Conservation (phyloP, 1,284 basidiomycete species). For the Trichosporon sp. region DNA sequence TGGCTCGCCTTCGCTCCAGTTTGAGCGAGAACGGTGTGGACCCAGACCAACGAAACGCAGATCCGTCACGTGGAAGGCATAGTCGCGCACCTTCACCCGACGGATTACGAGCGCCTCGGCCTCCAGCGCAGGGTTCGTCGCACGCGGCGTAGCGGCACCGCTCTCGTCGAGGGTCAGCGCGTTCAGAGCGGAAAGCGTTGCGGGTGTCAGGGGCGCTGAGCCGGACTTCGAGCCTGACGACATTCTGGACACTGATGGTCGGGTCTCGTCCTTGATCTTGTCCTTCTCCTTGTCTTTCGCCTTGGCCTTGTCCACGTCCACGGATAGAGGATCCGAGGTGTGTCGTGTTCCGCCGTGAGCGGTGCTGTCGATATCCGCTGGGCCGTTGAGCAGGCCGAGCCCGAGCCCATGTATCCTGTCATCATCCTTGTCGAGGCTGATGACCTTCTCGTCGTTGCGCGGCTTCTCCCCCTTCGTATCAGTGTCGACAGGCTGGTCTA, state of each 20-base stretch:
- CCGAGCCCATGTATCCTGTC: background rate
- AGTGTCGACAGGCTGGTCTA: background rate
- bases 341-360: background rate
- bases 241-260: no score
- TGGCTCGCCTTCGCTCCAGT: constrained; percentile 21
- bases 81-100: constrained; percentile 38
- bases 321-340: background rate
- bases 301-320: no score
- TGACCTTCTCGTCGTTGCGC: background rate
- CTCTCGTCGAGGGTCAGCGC: background rate
- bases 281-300: no score
- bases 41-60: constrained; percentile 32
- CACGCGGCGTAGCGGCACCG: background rate
- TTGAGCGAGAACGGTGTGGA: constrained; percentile 9
- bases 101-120: constrained; percentile 8
- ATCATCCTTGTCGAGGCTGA: background rate
- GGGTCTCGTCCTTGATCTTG: no score
- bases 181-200: background rate
- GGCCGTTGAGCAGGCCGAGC: background rate
- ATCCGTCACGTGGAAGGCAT: constrained; percentile 31
- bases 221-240: background rate
- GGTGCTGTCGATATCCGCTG: background rate
- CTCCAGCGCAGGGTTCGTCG: background rate
- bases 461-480: background rate
- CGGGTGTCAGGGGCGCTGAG: background rate